Percentiles rank a stretch among this genome's conserved stretches.
Evolutionary conservation across 371 early-diverging fungal genomes (phyloP).

Genomic region (Zancudomyces culisetae): DNA sequence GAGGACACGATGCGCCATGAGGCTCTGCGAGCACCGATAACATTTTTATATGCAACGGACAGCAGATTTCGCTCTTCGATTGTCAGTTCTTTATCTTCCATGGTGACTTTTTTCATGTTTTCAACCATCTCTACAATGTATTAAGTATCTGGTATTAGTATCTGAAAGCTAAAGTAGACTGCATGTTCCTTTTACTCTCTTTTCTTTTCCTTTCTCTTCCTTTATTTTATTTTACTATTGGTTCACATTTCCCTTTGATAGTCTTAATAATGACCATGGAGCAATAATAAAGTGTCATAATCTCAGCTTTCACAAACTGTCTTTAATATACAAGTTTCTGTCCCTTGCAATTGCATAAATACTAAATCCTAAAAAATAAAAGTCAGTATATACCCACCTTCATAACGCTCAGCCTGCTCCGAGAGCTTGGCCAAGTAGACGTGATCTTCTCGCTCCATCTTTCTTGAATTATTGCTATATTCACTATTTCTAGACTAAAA

Average conservation of each 20-base stretch:
- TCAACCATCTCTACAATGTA: slow-evolving; percentile 71
- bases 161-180: not conserved
- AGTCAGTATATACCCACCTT: slow-evolving; percentile 43
- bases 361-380: not conserved
- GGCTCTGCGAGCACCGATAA: slow-evolving; percentile 96
- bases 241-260: too few species aligned
- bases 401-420: slow-evolving; percentile 98
- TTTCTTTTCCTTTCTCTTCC: not conserved
- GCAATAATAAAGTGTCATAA: too few species aligned
- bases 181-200: not conserved
- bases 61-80: slow-evolving; percentile 97
- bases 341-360: too few species aligned
- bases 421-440: slow-evolving; percentile 81
- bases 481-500: too few species aligned
- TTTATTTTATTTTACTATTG: not conserved
- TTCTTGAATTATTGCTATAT: slow-evolving; percentile 1
- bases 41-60: slow-evolving; percentile 99
- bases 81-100: slow-evolving; percentile 54
- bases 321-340: too few species aligned
- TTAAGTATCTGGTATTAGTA: not conserved
- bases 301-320: too few species aligned
- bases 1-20: slow-evolving; percentile 98
- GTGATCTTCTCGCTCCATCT: slow-evolving; percentile 18
- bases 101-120: slow-evolving; percentile 75
- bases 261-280: too few species aligned